Conservation (phyloP, 179 eudicot species). For the Corrigiola litoralis region DNA sequence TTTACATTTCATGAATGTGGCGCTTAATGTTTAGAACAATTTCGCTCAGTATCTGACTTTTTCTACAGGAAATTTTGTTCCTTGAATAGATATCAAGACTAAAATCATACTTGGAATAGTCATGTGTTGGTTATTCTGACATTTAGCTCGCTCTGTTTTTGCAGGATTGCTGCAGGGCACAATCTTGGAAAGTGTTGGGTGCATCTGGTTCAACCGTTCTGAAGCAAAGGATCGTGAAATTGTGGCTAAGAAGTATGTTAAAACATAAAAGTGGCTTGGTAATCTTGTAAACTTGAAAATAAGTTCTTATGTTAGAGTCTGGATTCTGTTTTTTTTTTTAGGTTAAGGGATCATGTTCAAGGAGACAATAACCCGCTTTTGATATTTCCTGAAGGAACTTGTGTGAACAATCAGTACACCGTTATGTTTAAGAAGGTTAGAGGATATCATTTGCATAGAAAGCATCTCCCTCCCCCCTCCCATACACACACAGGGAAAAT, state of each 20-base stretch:
- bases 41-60: neutral
- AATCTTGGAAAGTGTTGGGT: constrained; percentile 81
- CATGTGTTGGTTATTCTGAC: neutral
- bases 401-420: constrained; percentile 84
- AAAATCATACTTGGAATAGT: neutral
- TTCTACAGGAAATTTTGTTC: neutral
- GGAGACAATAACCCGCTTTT: constrained; percentile 92
- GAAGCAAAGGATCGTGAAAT: constrained; percentile 91
- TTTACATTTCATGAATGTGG: neutral
- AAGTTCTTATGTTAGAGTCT: neutral
- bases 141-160: neutral
- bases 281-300: neutral
- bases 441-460: neutral
- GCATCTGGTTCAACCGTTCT: constrained; percentile 87
- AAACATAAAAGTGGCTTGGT: neutral
- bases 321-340: constrained; percentile 21
- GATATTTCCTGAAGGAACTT: constrained; percentile 92
- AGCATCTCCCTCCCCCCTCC: neutral
- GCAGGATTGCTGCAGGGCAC: constrained; percentile 87
- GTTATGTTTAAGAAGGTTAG: constrained; percentile 93
- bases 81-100: neutral
- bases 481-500: no score
- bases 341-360: constrained; percentile 83
- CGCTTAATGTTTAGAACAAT: neutral
- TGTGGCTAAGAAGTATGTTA: constrained; percentile 72